These are phyloP conservation scores for Cladosporium sp. DNA, from an alignment of 2,329 filamentous ascomycete genomes.

Conservation along the genomic window DNA sequence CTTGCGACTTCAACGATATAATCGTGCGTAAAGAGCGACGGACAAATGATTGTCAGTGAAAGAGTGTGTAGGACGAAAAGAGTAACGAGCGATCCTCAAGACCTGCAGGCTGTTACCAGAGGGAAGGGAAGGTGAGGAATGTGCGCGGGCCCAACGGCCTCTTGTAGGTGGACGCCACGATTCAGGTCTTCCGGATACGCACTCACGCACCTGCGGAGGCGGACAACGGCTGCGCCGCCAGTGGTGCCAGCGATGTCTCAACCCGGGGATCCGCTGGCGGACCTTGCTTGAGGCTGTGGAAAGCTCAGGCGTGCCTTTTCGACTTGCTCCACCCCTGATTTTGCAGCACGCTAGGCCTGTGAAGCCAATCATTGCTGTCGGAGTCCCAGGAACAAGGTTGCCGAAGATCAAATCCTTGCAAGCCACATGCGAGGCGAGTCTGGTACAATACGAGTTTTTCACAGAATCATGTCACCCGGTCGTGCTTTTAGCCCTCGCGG, in stretches of 20 bases:
- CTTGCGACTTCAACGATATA: constrained; percentile 10
- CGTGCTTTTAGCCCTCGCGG: not conserved
- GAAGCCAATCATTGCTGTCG: not conserved
- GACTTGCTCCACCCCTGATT: constrained; percentile 7
- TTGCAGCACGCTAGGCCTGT: not conserved
- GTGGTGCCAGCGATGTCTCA: constrained; percentile 10
- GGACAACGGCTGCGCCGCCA: constrained; percentile 3
- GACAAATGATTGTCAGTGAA: not conserved
- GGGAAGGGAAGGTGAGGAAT: constrained; percentile 7
- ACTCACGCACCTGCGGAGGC: constrained; percentile 50
- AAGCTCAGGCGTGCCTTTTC: constrained; percentile 2
- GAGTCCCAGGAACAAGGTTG: constrained; percentile 2
- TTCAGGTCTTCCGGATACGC: constrained; percentile 96
- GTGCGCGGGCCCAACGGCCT: constrained; percentile 6
- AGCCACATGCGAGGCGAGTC: constrained; percentile 4
- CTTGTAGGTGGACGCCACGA: constrained; percentile 61
- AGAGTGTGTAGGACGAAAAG: constrained; percentile 12
- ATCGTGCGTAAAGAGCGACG: constrained; percentile 7
- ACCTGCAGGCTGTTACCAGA: constrained; percentile 11
- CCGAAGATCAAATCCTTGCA: constrained; percentile 1
- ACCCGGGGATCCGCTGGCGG: constrained; percentile 6
- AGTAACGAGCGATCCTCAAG: constrained; percentile 12
- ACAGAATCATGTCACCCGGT: not conserved
- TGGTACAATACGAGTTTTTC: constrained; percentile 7
- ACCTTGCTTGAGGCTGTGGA: constrained; percentile 3